phyloP scores from a whole-genome alignment of 2,329 filamentous ascomycete genomes.

The Cryphonectria japonica region DNA sequence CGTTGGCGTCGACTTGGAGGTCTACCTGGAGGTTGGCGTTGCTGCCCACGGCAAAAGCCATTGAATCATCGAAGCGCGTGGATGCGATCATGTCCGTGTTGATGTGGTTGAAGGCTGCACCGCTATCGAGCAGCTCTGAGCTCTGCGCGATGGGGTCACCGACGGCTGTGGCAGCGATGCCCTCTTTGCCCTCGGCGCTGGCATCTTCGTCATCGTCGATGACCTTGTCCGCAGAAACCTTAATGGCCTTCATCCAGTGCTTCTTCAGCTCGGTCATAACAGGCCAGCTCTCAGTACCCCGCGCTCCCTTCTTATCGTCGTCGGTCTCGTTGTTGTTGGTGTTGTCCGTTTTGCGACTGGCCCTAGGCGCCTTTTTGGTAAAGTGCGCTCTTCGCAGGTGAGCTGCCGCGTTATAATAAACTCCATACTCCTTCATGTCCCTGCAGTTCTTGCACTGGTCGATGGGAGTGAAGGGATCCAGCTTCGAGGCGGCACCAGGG shows the following conservation, averaged over 20 bases:
- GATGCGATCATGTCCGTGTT: conserved; percentile 24
- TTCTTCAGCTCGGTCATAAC: conserved; percentile 59
- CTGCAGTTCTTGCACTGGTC: conserved; percentile 83
- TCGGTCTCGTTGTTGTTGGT: conserved; percentile 19
- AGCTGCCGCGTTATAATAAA: conserved; percentile 93
- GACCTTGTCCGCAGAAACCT: conserved; percentile 47
- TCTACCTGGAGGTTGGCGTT: conserved; percentile 19
- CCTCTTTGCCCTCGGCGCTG: conserved; percentile 39
- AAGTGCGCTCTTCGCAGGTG: conserved; percentile 90
- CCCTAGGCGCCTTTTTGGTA: conserved; percentile 61
- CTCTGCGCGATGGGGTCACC: conserved; percentile 24
- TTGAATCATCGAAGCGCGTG: conserved; percentile 30
- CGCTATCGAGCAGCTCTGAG: conserved; percentile 33
- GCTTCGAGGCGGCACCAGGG: conserved; percentile 51
- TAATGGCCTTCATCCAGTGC: conserved; percentile 61
- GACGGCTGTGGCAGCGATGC: conserved; percentile 6
- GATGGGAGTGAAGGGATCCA: conserved; percentile 65
- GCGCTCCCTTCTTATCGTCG: conserved; percentile 57
- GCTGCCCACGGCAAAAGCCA: conserved; percentile 14
- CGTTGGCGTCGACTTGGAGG: conserved; percentile 23
- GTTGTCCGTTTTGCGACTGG: conserved; percentile 36
- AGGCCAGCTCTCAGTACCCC: conserved; percentile 58
- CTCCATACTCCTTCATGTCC: conserved; percentile 77
- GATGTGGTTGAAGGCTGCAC: conserved; percentile 6
- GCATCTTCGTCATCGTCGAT: conserved; percentile 38